Evolutionary conservation across 345 rosid species (phyloP), one percentile per base, ranked within the genome.

Genomic region (Kernera saxatilis): DNA sequence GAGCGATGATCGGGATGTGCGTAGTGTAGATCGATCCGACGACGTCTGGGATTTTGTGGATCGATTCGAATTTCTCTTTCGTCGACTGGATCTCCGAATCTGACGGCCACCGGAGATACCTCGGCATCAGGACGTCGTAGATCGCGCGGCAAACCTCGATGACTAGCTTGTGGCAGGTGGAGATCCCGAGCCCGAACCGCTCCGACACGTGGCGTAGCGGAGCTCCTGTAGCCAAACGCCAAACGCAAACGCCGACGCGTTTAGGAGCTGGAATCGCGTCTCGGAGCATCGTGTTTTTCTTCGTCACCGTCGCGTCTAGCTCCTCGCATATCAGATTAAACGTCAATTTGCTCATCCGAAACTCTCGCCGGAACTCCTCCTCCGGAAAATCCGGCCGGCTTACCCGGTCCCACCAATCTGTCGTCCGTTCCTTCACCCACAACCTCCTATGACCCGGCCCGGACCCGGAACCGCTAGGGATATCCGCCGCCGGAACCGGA

Each of bases 261-360:
- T 91, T 92, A 5, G 85, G 90, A n/a, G 88, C 97, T 11, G 97
- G 97, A 40, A 91, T 87, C 26, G 97, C 97, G 53, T 88, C 97
- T 0, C 97, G 86, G 3, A 91, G 81, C 88, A 84, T 83, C 62
- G 97, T 92, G 82, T 92, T 92, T 85, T 87, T 90, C 85, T 92
- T 92, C 63, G 77, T 92, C 30, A 92, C 94, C 18, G 76, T 80
- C 8, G 84, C 61, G 27, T 89, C 92, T 40, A 92, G 74, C 76
- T 89, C 91, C 70, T 80, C 82, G 78, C 96, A 92, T 21, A 92
- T 84, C 71, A 89, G 52, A 12, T 81, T 77, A 60, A 92, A 92
- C 43, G 98, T 92, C 3, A 88, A 80, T 50, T 82, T 87, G 55
- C 96, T 86, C 98, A 89, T 92, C 59, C 94, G 76, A 54, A 92